Evolutionary conservation across 2,329 filamentous ascomycete species (phyloP).

Genomic region (Diplocarpon mali): DNA sequence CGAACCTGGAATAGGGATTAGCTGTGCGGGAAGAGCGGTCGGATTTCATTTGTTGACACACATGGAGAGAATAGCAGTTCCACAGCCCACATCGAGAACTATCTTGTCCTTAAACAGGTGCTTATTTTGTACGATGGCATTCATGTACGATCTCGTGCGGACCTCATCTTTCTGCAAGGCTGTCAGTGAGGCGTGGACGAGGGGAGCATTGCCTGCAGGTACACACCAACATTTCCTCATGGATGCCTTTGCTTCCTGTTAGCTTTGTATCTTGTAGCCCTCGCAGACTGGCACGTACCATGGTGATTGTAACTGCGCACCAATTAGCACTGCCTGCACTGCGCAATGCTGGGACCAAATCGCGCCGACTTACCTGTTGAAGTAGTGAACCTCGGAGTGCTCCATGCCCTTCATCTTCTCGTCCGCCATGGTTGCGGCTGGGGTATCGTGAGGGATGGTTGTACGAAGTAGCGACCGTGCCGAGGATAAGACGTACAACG

Average conservation of each 20-base stretch:
- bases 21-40: slow-evolving; percentile 1
- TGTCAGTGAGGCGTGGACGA: slow-evolving; percentile 11
- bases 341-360: neutral
- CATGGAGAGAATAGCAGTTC: slow-evolving; percentile 98
- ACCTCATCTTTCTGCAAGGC: slow-evolving; percentile 84
- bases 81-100: slow-evolving; percentile 94
- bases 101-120: slow-evolving; percentile 88
- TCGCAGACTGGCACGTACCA: slow-evolving; percentile 45
- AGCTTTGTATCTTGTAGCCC: slow-evolving; percentile 13
- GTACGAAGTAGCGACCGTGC: slow-evolving; percentile 1
- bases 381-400: slow-evolving; percentile 89
- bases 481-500: slow-evolving; percentile 3
- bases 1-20: slow-evolving; percentile 59
- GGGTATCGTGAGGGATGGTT: neutral
- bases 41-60: slow-evolving; percentile 36
- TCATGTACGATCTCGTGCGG: slow-evolving; percentile 91
- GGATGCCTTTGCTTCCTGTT: slow-evolving; percentile 55
- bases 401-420: slow-evolving; percentile 34
- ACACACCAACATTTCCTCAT: slow-evolving; percentile 95
- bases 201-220: slow-evolving; percentile 13
- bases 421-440: slow-evolving; percentile 36
- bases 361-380: slow-evolving; percentile 64
- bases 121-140: slow-evolving; percentile 93
- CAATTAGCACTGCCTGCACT: slow-evolving; percentile 18
- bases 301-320: slow-evolving; percentile 84